Base-by-base conservation (phyloP, 1,284 basidiomycete genomes). In the Ustilago sp. region DNA sequence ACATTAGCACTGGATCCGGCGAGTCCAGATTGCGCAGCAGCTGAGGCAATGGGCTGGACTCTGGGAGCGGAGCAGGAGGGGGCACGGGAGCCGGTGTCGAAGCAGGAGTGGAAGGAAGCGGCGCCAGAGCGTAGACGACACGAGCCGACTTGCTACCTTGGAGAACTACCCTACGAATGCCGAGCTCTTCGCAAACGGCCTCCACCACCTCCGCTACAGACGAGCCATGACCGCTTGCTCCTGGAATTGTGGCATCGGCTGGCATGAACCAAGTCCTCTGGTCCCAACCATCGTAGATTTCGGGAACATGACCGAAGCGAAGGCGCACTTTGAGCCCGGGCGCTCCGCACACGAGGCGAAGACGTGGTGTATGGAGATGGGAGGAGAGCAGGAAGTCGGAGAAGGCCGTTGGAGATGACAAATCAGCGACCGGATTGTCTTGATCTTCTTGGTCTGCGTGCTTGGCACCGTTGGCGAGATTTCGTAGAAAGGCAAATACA, bases 371-470 rank as follows among this genome's bases (percentile, higher is more conserved):
- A 83, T 92, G 91, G 13, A 93, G 87, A 83, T 92, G 91, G 0
- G 90, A 89, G 1, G 92, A 92, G 66, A 92, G 87, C 4, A 90
- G 89, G 81, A 93, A 93, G 12, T 90, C 88, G 12, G 92, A 92
- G 53, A 72, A 79, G 35, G 66, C 68, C 0, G 77, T 65, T 38
- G 66, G 65, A 57, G 73, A 67, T 12, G 59, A 69, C n/a, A 63
- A 59, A 47, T 93, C 92, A 8, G 90, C 89, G 80, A 93, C 92
- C 41, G 94, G 92, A 1, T 91, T 90, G 2, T 93, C 92, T 87
- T 93, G 92, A 2, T 93, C 91, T 90, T 93, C 90, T 82, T 93
- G 93, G 81, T 90, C 91, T 63, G 93, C 89, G 8, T 90, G 90
- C n/a, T 91, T 89, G 23, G 89, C 89, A 17, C 89, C 90, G 34